Percentiles rank a stretch among this genome's conserved stretches.
Evolutionary conservation across 2,329 filamentous ascomycete species (phyloP).

Genomic region (Penicillium oxalicum): DNA sequence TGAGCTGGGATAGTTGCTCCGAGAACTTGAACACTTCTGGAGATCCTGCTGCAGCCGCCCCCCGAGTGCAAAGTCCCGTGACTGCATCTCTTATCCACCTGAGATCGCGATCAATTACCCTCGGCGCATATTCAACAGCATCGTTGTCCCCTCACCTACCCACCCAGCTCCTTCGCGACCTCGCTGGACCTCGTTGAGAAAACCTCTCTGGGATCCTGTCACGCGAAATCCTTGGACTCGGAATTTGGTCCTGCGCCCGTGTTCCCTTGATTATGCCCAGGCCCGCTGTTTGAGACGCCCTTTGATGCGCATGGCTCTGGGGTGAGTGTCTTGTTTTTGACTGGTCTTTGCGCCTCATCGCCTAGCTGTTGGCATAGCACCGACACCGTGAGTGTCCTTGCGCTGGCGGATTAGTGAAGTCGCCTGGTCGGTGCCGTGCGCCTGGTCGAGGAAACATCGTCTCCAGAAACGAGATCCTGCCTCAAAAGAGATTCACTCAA

Average conservation of each 20-base stretch:
- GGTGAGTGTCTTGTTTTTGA: constrained; percentile 15
- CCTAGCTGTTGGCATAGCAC: background rate
- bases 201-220: background rate
- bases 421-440: constrained; percentile 23
- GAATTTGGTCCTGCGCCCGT: constrained; percentile 5
- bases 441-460: constrained; percentile 26
- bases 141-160: background rate
- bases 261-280: constrained; percentile 21
- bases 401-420: constrained; percentile 13
- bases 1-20: no score
- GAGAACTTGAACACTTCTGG: no score
- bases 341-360: constrained; percentile 4
- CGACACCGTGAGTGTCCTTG: constrained; percentile 12
- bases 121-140: constrained; percentile 1
- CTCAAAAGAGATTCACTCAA: constrained; percentile 1
- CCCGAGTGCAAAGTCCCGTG: no score
- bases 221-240: background rate
- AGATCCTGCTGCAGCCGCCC: no score
- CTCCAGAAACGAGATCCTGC: constrained; percentile 9
- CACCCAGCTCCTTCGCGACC: background rate
- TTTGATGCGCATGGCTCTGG: constrained; percentile 26
- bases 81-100: background rate
- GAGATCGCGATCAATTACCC: background rate
- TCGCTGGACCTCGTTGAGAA: background rate
- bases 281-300: constrained; percentile 13